These are phyloP conservation scores for Euptelea pleiosperma DNA, from an alignment of 164 flowering plant genomes.

Conservation along the genomic window DNA sequence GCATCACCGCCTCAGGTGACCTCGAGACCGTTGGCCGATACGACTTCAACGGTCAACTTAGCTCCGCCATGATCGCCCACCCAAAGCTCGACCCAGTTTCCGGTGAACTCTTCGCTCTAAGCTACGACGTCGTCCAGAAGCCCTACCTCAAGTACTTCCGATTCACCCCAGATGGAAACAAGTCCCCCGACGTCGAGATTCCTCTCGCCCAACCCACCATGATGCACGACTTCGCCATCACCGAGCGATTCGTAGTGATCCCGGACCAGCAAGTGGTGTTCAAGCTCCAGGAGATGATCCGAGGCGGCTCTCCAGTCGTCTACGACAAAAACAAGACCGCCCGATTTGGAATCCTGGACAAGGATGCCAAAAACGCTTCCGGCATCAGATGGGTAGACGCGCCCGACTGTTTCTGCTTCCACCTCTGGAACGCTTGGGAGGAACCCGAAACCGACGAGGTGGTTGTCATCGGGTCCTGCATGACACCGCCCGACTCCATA, in stretches of 20 bases:
- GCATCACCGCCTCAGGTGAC: slow-evolving; percentile 56
- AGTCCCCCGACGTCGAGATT: slow-evolving; percentile 73
- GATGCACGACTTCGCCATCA: slow-evolving; percentile 96
- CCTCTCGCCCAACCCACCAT: slow-evolving; percentile 64
- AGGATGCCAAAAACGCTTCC: slow-evolving; percentile 36
- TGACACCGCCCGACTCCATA: slow-evolving; percentile 90
- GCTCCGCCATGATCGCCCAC: slow-evolving; percentile 89
- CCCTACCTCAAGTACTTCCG: slow-evolving; percentile 81
- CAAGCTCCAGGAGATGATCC: slow-evolving; percentile 65
- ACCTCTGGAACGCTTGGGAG: slow-evolving; percentile 97
- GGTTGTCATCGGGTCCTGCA: slow-evolving; percentile 85
- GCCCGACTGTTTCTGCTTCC: slow-evolving; percentile 84
- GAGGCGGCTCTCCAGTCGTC: slow-evolving; percentile 78
- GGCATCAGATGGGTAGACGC: slow-evolving; percentile 61
- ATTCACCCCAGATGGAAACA: slow-evolving; percentile 53
- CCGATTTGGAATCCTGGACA: slow-evolving; percentile 62
- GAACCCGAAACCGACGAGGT: slow-evolving; percentile 71
- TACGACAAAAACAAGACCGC: slow-evolving; percentile 65
- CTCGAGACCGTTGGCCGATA: slow-evolving; percentile 64
- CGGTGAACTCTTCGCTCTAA: slow-evolving; percentile 68
- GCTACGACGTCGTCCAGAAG: slow-evolving; percentile 75
- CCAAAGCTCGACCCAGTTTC: slow-evolving; percentile 81
- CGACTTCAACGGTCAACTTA: slow-evolving; percentile 57
- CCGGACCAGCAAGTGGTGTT: slow-evolving; percentile 94
- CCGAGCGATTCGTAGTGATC: slow-evolving; percentile 63